Conservation (phyloP, 2,329 filamentous ascomycete genomes). For the Mollisia scopiformis region DNA sequence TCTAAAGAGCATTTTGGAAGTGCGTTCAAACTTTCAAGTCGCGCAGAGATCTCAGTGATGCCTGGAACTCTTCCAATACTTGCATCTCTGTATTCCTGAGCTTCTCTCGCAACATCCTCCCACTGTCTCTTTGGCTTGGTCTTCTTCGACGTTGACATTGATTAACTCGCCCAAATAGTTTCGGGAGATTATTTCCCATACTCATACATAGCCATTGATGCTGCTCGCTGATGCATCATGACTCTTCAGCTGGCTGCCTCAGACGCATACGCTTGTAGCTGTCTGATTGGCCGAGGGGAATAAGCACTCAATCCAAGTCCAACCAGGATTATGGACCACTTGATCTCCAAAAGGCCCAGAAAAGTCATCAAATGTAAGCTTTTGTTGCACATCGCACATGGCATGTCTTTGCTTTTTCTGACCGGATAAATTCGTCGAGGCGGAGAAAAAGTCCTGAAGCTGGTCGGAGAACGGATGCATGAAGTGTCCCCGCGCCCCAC, state of each 20-base stretch:
- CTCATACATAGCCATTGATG: not conserved
- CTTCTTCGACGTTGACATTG: not conserved
- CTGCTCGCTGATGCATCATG: not conserved
- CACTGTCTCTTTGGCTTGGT: constrained; percentile 33
- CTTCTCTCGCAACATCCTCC: constrained; percentile 46
- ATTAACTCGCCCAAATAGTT: not conserved
- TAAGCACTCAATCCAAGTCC: not conserved
- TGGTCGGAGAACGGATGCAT: not conserved
- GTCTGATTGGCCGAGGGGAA: not conserved
- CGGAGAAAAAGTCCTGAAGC: not conserved
- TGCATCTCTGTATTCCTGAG: constrained; percentile 46
- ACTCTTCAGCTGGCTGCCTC: not conserved
- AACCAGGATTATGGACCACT: not conserved
- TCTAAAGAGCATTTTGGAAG: constrained; percentile 30
- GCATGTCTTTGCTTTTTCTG: constrained; percentile 9
- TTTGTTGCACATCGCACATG: constrained; percentile 13
- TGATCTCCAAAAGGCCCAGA: not conserved
- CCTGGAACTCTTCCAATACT: constrained; percentile 38
- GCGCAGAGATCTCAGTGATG: not conserved
- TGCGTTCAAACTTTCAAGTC: constrained; percentile 13
- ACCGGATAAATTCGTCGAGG: not conserved
- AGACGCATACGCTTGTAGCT: not conserved
- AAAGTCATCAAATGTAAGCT: not conserved
- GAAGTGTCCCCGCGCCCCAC: too few relatives aligned
- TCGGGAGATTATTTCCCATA: not conserved